phyloP scores from a whole-genome alignment of 1,139 yeast genomes.

The Pichia cactophila region DNA sequence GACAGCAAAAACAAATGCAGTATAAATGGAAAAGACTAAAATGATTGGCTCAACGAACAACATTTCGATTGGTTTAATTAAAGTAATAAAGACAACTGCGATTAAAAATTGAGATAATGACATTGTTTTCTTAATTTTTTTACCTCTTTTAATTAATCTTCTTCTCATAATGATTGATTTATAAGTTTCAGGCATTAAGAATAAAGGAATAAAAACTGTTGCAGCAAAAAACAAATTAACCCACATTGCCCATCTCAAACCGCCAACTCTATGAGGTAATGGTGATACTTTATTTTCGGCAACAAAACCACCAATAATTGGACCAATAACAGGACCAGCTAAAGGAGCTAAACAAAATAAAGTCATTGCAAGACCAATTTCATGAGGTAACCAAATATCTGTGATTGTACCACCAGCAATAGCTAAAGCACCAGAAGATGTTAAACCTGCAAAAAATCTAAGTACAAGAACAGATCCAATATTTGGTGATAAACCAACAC shows the following conservation, averaged over 20 bases:
- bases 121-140: constrained; percentile 34
- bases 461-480: constrained; percentile 55
- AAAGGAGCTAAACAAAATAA: constrained; percentile 64
- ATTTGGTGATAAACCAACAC: constrained; percentile 57
- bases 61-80: constrained; percentile 59
- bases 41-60: constrained; percentile 64
- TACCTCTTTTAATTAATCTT: constrained; percentile 54
- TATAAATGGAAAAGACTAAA: constrained; percentile 54
- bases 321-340: constrained; percentile 79
- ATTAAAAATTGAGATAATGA: constrained; percentile 29
- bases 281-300: constrained; percentile 41
- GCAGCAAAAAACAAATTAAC: constrained; percentile 69
- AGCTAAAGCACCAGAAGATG: constrained; percentile 65
- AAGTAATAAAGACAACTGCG: constrained; percentile 37
- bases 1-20: constrained; percentile 68
- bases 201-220: constrained; percentile 48
- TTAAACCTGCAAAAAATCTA: constrained; percentile 72
- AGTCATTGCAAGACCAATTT: constrained; percentile 63
- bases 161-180: constrained; percentile 49
- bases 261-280: constrained; percentile 24
- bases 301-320: constrained; percentile 74
- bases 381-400: constrained; percentile 64
- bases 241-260: constrained; percentile 80
- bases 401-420: constrained; percentile 75
- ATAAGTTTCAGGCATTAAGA: constrained; percentile 62